Evolutionary conservation across 2,329 filamentous ascomycete genomes (phyloP).

Genomic region (Neonectria sp.): DNA sequence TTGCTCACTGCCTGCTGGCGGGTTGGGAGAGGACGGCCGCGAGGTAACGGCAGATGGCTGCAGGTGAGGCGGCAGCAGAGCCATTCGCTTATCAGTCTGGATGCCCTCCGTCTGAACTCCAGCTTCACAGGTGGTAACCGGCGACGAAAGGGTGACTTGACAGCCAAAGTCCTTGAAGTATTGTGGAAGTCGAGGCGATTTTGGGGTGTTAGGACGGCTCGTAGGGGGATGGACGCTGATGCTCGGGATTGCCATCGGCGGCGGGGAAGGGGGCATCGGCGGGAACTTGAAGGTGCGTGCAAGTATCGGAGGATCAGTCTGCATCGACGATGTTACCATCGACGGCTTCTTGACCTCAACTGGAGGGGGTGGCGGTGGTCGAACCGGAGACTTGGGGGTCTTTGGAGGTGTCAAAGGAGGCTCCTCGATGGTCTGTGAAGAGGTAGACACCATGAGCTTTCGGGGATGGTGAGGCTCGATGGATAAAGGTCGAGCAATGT

Average conservation of each 20-base stretch:
- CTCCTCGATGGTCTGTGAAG: constrained; percentile 74
- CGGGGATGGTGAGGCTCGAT: constrained; percentile 62
- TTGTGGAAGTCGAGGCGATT: constrained; percentile 81
- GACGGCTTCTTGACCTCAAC: constrained; percentile 52
- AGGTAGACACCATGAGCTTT: constrained; percentile 74
- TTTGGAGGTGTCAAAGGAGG: constrained; percentile 74
- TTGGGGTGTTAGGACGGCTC: constrained; percentile 86
- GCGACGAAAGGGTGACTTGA: constrained; percentile 72
- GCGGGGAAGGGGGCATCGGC: constrained; percentile 46
- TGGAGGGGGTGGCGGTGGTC: constrained; percentile 58
- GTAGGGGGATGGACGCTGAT: constrained; percentile 93
- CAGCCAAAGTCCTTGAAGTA: constrained; percentile 86
- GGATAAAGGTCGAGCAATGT: constrained; percentile 64
- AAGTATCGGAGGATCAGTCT: constrained; percentile 64
- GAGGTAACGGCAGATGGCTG: constrained; percentile 83
- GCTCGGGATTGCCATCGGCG: constrained; percentile 77
- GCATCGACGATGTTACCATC: constrained; percentile 72
- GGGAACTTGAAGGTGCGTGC: constrained; percentile 28
- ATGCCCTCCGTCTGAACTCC: constrained; percentile 91
- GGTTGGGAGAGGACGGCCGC: constrained; percentile 69
- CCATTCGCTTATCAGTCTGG: constrained; percentile 82
- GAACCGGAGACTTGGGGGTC: constrained; percentile 70
- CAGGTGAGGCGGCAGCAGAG: constrained; percentile 82
- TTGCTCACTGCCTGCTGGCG: constrained; percentile 45
- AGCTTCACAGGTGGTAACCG: constrained; percentile 50